A percentile compares a stretch with the other conserved stretches of the same genome.
Evolutionary conservation across 345 rosid genomes (phyloP).

Genomic region (Turnera subulata): DNA sequence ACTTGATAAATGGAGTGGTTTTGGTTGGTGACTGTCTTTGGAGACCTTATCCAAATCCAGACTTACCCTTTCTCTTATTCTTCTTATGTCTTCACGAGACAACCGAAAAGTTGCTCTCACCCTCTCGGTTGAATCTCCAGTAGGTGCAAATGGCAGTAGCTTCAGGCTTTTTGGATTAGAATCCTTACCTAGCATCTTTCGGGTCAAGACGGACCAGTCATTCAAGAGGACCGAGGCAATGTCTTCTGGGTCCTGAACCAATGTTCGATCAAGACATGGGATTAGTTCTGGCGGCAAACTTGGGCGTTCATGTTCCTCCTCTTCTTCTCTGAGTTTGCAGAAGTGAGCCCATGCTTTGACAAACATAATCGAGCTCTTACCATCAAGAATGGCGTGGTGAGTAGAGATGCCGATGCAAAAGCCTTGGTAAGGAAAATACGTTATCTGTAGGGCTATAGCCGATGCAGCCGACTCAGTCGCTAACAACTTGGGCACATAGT

Average conservation of each 20-base stretch:
- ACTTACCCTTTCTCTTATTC: too few relatives aligned
- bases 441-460: neutral
- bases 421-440: neutral
- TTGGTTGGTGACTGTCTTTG: neutral
- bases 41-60: too few relatives aligned
- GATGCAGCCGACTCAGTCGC: neutral
- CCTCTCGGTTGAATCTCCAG: too few relatives aligned
- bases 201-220: neutral
- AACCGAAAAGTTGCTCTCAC: too few relatives aligned
- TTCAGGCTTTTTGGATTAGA: conserved; percentile 12
- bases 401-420: neutral
- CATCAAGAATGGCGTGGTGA: conserved; percentile 12
- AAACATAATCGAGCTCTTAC: neutral
- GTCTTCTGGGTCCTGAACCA: too few relatives aligned
- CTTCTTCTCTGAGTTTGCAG: neutral
- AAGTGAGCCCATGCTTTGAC: conserved; percentile 5
- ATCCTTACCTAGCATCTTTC: neutral
- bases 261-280: conserved; percentile 9
- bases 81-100: too few relatives aligned
- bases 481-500: conserved; percentile 1
- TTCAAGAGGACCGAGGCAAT: neutral
- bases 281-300: conserved; percentile 4
- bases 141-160: neutral
- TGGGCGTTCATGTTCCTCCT: too few relatives aligned
- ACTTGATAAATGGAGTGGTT: neutral